Evolutionary conservation across 352 stramenopile genomes (phyloP).

Genomic region (Globisporangium barbulae): DNA sequence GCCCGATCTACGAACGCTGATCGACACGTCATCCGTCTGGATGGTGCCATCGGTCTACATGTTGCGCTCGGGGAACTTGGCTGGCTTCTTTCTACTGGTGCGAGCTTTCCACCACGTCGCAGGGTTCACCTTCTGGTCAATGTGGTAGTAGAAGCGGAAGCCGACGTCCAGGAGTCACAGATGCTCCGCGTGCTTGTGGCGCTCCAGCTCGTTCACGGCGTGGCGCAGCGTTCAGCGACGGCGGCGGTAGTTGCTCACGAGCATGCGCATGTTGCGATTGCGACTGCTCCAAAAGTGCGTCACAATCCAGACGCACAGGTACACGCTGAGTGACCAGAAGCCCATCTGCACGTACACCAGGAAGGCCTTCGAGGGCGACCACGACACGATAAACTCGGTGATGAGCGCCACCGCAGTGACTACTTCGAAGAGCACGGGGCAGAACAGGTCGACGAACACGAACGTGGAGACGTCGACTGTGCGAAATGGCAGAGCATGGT

Average conservation of each 20-base stretch:
- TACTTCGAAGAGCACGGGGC: constrained; percentile 68
- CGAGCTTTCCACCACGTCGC: constrained; percentile 12
- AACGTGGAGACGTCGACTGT: constrained; percentile 67
- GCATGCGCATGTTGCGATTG: constrained; percentile 69
- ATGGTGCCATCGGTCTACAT: constrained; percentile 14
- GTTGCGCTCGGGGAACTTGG: constrained; percentile 11
- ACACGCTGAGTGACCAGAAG: constrained; percentile 55
- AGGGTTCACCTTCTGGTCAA: constrained; percentile 44
- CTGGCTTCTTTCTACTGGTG: not conserved
- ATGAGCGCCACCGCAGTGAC: constrained; percentile 50
- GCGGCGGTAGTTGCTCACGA: constrained; percentile 82
- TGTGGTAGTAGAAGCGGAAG: constrained; percentile 68
- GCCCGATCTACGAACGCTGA: constrained; percentile 21
- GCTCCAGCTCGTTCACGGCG: constrained; percentile 44
- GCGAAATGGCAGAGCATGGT: too few species aligned
- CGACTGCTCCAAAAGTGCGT: constrained; percentile 79
- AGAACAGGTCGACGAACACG: constrained; percentile 71
- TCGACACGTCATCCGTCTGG: constrained; percentile 25
- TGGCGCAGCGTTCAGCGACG: constrained; percentile 48
- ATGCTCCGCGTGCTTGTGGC: constrained; percentile 57
- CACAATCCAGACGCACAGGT: constrained; percentile 67
- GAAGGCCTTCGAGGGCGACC: constrained; percentile 59
- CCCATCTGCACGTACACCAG: constrained; percentile 67
- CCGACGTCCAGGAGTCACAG: constrained; percentile 74
- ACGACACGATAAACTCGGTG: constrained; percentile 45